A percentile compares a stretch with the other conserved stretches of the same genome.
Conservation (phyloP, 1,284 basidiomycete species). For the Rhodotorula sp. region DNA sequence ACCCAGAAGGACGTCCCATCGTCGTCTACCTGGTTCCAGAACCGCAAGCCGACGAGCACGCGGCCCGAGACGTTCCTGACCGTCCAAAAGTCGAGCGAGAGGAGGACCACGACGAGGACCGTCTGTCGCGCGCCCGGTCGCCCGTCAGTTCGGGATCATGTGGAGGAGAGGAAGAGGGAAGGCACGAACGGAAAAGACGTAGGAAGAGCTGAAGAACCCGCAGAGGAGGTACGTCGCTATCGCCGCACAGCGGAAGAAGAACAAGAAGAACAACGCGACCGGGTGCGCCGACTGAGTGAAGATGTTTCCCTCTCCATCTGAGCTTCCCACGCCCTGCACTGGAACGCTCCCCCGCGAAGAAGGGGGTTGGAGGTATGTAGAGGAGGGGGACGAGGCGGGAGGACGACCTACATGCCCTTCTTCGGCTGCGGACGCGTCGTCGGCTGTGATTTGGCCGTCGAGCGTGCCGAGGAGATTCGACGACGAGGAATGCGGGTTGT, state of each 20-base stretch:
- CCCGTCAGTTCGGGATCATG: not conserved
- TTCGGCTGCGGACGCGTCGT: constrained; percentile 23
- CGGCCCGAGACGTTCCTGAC: constrained; percentile 90
- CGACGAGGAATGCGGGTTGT: constrained; percentile 30
- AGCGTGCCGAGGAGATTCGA: constrained; percentile 24
- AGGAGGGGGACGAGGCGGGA: not conserved
- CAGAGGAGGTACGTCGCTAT: constrained; percentile 83
- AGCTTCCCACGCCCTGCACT: not conserved
- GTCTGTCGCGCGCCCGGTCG: constrained; percentile 57
- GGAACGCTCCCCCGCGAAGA: constrained; percentile 17
- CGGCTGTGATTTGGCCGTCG: constrained; percentile 30
- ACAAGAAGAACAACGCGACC: constrained; percentile 74
- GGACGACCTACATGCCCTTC: constrained; percentile 1
- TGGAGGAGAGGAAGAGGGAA: not conserved
- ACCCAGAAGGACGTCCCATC: constrained; percentile 95
- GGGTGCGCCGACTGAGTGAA: constrained; percentile 59
- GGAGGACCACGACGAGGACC: constrained; percentile 80
- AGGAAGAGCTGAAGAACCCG: constrained; percentile 78
- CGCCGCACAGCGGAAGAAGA: constrained; percentile 77
- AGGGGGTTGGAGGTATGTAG: not conserved
- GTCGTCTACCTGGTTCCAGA: constrained; percentile 97
- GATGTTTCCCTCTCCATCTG: constrained; percentile 14
- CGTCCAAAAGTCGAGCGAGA: constrained; percentile 97
- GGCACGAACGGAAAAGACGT: constrained; percentile 73
- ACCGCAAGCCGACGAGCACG: constrained; percentile 83